Base-by-base conservation (phyloP, 116 monocot species). In the Phalaenopsis hybrid region DNA sequence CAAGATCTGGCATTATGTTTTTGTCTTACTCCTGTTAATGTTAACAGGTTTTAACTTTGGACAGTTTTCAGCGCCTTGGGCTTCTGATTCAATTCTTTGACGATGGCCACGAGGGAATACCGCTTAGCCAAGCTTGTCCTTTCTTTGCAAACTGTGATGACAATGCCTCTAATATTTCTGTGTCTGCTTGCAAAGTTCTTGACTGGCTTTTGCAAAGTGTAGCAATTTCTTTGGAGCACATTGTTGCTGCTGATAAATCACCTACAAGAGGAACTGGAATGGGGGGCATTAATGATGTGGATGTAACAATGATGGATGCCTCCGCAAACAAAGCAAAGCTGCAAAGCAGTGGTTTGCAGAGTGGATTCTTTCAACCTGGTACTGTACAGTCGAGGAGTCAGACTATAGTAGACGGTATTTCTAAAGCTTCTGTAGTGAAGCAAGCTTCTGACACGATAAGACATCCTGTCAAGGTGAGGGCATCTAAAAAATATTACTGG, bases 341-440 rank as follows among this genome's bases (percentile, higher is more conserved):
- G 49, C 88, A 87, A 83, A 81, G 61, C 79, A 78, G 77, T 50
- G 82, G 59, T 79, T 80, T 63, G 48, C 75, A 48, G 1, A 63
- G 70, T 75, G 86, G 46, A 18, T 52, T 57, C 5, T 65, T 68
- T 65, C 50, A 6, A 16, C 76, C 12, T 55, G 16, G 55, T 16
- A 55, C 55, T 55, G 55, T 15, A 55, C 55, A 55, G 12, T 55
- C 37, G 74, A 89, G 93, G 84, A 89, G 83, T 84, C 88, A 83
- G 83, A 88, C 88, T 83, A 90, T 93, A 88, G 89, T 98, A 13
- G 97, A 98, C 78, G 95, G 95, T 78, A 81, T 95, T 50, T 98
- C 91, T 80, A 98, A 95, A 90, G 80, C 92, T 70, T 94, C 93
- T 61, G 87, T 93, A 6, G 67, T 95, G 37, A 93, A 90, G 84